Evolutionary conservation across 305 asterid species (phyloP).

Genomic region (Rubia peregrina): DNA sequence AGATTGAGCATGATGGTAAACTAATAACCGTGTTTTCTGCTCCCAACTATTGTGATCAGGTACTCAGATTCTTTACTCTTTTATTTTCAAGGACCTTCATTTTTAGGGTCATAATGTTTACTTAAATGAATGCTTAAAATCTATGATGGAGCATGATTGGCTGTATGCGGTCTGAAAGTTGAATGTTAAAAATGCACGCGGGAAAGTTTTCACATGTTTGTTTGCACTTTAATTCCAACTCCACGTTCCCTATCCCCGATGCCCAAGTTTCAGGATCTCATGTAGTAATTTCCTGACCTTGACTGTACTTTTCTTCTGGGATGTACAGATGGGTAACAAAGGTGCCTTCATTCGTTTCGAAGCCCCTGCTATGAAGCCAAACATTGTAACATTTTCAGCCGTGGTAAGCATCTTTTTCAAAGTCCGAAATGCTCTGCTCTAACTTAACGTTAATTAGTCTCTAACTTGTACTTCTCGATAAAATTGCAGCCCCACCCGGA

Average conservation of each 20-base stretch:
- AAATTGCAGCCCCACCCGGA: constrained; percentile 94
- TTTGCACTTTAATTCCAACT: not conserved
- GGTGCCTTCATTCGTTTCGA: constrained; percentile 96
- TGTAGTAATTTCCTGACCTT: not conserved
- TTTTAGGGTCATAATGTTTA: constrained; percentile 5
- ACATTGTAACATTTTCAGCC: constrained; percentile 76
- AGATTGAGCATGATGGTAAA: constrained; percentile 95
- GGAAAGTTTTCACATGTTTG: not conserved
- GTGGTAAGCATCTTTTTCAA: constrained; percentile 59
- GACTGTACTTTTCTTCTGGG: constrained; percentile 17
- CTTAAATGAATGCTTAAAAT: not conserved
- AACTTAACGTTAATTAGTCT: not conserved
- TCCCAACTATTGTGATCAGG: constrained; percentile 99
- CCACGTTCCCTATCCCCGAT: not conserved
- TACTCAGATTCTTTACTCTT: constrained; percentile 21
- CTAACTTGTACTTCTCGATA: not conserved
- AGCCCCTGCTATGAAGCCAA: constrained; percentile 86
- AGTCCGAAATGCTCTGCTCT: constrained; percentile 4
- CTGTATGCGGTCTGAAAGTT: not conserved
- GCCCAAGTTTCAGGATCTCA: not conserved
- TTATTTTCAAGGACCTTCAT: constrained; percentile 7
- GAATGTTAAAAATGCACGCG: not conserved
- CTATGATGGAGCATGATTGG: not conserved
- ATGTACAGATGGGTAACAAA: constrained; percentile 90
- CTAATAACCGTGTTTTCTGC: constrained; percentile 98